Conservation (phyloP, 2,329 filamentous ascomycete species). For the Stachybotrys elegans region DNA sequence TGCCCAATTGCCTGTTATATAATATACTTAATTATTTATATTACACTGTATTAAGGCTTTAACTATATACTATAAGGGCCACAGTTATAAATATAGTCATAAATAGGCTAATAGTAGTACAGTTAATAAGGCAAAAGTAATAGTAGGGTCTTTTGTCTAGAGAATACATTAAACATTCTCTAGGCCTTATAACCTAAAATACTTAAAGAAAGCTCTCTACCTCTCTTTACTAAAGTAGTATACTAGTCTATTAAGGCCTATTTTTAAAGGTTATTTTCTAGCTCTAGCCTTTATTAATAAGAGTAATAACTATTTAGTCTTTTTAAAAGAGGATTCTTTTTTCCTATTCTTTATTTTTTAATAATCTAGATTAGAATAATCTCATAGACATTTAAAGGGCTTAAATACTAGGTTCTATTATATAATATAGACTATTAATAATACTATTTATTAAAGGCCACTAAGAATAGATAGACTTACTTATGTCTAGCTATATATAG, state of each 20-base stretch:
- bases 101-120: too few species aligned
- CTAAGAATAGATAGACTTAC: neutral
- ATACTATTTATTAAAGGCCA: neutral
- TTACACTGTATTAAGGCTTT: too few species aligned
- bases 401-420: neutral
- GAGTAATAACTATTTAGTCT: neutral
- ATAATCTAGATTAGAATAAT: constrained; percentile 3
- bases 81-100: too few species aligned
- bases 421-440: constrained; percentile 1
- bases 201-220: neutral
- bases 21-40: neutral
- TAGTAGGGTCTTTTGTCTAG: too few species aligned
- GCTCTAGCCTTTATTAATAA: neutral
- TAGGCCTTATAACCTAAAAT: neutral
- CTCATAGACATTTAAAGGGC: neutral
- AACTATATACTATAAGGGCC: too few species aligned
- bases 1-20: neutral
- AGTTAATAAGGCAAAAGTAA: too few species aligned
- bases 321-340: constrained; percentile 1
- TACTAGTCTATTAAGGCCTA: constrained; percentile 4
- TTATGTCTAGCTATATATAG: neutral
- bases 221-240: constrained; percentile 2
- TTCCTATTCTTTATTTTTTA: neutral
- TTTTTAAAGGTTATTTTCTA: constrained; percentile 1
- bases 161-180: neutral